Evolutionary conservation across 1,284 basidiomycete species (phyloP).

Genomic region (Wallemia ichthyophaga): DNA sequence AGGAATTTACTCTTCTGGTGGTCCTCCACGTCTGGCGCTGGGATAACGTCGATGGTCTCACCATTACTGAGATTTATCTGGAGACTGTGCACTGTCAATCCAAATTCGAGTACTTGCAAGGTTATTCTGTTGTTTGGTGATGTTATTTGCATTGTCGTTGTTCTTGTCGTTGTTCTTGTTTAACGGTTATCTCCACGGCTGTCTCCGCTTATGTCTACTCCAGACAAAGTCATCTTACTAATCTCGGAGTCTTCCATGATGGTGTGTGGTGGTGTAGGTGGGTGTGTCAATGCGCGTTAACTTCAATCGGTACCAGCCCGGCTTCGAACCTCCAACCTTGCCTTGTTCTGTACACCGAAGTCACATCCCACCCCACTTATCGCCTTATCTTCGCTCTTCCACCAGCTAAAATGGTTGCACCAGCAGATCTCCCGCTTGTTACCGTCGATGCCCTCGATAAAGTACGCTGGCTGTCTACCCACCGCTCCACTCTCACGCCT

Average conservation of each 20-base stretch:
- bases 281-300: no score
- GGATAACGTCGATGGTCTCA: background rate
- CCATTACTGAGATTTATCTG: background rate
- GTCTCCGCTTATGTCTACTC: no score
- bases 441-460: slow-evolving; percentile 30
- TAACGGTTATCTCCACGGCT: no score
- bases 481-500: slow-evolving; percentile 20
- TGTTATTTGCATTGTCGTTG: background rate
- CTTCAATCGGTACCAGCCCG: no score
- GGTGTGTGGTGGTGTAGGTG: no score
- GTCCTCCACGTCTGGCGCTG: background rate
- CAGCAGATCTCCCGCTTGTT: slow-evolving; percentile 31
- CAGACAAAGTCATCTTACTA: no score
- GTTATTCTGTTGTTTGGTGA: background rate
- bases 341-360: no score
- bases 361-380: no score
- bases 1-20: background rate
- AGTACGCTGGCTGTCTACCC: slow-evolving; percentile 27
- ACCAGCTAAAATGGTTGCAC: slow-evolving; percentile 3
- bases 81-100: background rate
- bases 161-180: no score
- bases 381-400: background rate
- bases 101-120: background rate
- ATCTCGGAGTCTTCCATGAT: no score
- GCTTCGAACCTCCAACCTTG: no score